These are phyloP conservation scores for Phytophthora vignae DNA, from an alignment of 352 stramenopile species.

Conservation along the genomic window DNA sequence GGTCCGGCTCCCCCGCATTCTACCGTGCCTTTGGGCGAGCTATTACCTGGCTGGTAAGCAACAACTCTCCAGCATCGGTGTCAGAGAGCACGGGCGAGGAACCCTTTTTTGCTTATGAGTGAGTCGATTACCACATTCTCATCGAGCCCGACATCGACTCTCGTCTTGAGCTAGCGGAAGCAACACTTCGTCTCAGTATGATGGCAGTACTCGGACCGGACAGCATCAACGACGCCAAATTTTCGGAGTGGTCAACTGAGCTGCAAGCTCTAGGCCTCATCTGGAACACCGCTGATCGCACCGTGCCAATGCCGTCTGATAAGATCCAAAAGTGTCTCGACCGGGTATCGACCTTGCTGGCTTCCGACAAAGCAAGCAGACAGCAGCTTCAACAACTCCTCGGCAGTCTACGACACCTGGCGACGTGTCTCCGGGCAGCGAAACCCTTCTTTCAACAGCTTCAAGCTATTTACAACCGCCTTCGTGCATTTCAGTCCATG, in stretches of 20 bases:
- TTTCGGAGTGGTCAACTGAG: slow-evolving; percentile 22
- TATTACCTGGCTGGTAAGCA: slow-evolving; percentile 17
- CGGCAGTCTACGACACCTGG: slow-evolving; percentile 33
- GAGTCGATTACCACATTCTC: slow-evolving; percentile 41
- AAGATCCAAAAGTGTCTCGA: slow-evolving; percentile 30
- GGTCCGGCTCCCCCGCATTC: slow-evolving; percentile 14
- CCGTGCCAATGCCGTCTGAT: slow-evolving; percentile 17
- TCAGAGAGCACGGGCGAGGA: slow-evolving; percentile 6
- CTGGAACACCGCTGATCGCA: slow-evolving; percentile 15
- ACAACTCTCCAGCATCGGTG: slow-evolving; percentile 26
- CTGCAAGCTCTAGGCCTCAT: slow-evolving; percentile 19
- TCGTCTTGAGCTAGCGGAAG: slow-evolving; percentile 14
- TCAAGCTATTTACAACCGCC: neutral
- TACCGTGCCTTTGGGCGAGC: slow-evolving; percentile 23
- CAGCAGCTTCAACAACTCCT: slow-evolving; percentile 27
- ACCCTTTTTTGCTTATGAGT: slow-evolving; percentile 35
- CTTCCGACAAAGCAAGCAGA: neutral
- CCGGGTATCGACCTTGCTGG: slow-evolving; percentile 3
- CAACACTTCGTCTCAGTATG: slow-evolving; percentile 25
- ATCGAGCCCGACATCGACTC: slow-evolving; percentile 20
- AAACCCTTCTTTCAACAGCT: slow-evolving; percentile 27
- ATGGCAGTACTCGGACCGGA: slow-evolving; percentile 24
- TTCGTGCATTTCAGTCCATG: neutral
- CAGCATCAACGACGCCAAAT: slow-evolving; percentile 43
- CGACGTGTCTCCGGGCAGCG: slow-evolving; percentile 19